A percentile compares a stretch with the other conserved stretches of the same genome.
Evolutionary conservation across 164 flowering plant species (phyloP).

Genomic region (Piper betle): DNA sequence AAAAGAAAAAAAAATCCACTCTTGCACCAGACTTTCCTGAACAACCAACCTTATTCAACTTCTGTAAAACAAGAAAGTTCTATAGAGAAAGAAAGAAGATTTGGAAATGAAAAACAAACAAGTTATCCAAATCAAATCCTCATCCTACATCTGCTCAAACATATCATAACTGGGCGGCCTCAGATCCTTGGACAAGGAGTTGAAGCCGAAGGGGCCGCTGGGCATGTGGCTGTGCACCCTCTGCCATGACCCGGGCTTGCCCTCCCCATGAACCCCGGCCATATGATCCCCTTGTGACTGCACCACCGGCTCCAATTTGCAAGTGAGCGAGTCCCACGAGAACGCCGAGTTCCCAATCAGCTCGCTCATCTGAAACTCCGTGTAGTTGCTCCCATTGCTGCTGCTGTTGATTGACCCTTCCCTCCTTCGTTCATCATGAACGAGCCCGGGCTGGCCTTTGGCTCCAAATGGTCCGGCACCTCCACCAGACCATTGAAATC

Average conservation of each 20-base stretch:
- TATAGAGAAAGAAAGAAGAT: too few species aligned
- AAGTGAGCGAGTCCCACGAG: conserved; percentile 24
- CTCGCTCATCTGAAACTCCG: conserved; percentile 20
- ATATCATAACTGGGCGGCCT: background rate
- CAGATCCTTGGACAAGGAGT: background rate
- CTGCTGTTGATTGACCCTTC: conserved; percentile 32
- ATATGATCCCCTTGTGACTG: conserved; percentile 29
- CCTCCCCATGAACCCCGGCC: conserved; percentile 30
- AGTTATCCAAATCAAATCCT: too few species aligned
- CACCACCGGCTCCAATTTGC: conserved; percentile 31
- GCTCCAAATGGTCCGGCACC: conserved; percentile 34
- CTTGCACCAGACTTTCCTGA: too few species aligned
- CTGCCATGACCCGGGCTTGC: conserved; percentile 28
- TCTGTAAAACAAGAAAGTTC: background rate
- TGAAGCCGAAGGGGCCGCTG: background rate
- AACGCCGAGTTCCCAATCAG: conserved; percentile 24
- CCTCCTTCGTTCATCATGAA: conserved; percentile 24
- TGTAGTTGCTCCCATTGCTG: conserved; percentile 24
- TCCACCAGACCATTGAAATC: conserved; percentile 28
- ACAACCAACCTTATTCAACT: too few species aligned
- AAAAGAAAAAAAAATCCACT: too few species aligned
- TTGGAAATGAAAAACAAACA: too few species aligned
- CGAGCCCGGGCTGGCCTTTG: conserved; percentile 16
- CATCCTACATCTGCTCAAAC: too few species aligned
- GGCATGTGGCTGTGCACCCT: conserved; percentile 5